Conservation (phyloP, 1,284 basidiomycete genomes). For the Ustilago crameri region DNA sequence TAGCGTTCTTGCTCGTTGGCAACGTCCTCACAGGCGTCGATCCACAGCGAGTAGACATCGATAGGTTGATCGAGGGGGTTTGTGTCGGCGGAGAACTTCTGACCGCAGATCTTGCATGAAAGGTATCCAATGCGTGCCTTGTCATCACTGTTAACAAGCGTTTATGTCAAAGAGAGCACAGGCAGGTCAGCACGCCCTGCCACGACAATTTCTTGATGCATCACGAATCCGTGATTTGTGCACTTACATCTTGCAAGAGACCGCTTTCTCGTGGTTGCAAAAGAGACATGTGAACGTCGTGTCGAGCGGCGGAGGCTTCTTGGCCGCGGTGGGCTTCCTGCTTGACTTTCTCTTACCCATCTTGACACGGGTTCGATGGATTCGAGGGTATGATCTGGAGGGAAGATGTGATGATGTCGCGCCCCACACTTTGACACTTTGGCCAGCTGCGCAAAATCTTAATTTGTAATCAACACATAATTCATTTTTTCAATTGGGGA, state of each 20-base stretch:
- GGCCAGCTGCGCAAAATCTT: background rate
- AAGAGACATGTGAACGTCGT: conserved; percentile 74
- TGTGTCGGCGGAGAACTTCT: conserved; percentile 61
- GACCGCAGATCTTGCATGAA: conserved; percentile 66
- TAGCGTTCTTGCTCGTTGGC: conserved; percentile 69
- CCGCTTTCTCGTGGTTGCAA: conserved; percentile 88
- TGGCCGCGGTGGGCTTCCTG: conserved; percentile 55
- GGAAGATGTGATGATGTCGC: conserved; percentile 12
- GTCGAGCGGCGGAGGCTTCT: conserved; percentile 62
- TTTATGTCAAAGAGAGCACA: too few species aligned
- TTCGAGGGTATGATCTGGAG: background rate
- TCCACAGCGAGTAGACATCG: conserved; percentile 89
- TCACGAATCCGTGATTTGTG: too few species aligned
- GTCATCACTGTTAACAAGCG: conserved; percentile 60
- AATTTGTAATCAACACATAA: conserved; percentile 16
- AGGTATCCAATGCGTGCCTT: conserved; percentile 61
- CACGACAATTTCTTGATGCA: too few species aligned
- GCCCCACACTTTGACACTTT: background rate
- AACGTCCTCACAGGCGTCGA: conserved; percentile 87
- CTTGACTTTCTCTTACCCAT: conserved; percentile 64
- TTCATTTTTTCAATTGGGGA: conserved; percentile 23
- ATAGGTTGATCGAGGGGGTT: conserved; percentile 85
- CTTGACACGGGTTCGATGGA: background rate
- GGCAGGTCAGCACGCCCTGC: too few species aligned
- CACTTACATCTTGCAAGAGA: conserved; percentile 82